Evolutionary conservation across 1,284 basidiomycete species (phyloP), one percentile per base, ranked within the genome.

Genomic region (Austroboletus rostrupii): DNA sequence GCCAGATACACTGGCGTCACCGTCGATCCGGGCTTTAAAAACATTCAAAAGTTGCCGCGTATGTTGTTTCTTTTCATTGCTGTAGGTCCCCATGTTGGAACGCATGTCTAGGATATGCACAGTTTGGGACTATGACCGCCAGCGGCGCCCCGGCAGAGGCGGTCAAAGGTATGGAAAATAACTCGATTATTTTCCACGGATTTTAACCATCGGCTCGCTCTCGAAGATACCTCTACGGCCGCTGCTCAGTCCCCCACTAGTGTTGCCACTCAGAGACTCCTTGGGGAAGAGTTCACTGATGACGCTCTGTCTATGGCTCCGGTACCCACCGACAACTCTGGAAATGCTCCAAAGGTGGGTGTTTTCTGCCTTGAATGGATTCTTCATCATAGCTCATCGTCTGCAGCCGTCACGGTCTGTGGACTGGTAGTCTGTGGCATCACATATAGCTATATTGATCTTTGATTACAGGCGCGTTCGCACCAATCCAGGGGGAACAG

Each of bases 21-120:
- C 11, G 80, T 88, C 38, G 86, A 88, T 61, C 77, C 85, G 37
- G 85, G 85, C 65, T 84, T 85, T 58, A 69, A 69, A 46, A 87
- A 83, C 60, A 83, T 88, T 42, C 73, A 75, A 57, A 87, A 87
- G 62, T 73, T 88, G 37, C 85, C 85, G 23, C 76, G 85, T 87
- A 72, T 32, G 74, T 66, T 19, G 31, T 35, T 12, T 44, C 26
- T n/a, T n/a, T 21, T 44, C 20, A 23, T 31, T n/a, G 35, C 43
- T 28, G 33, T 11, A 28, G 9, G 12, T 28, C 33, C 57, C 74
- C 78, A 46, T 76, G 79, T 50, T 70, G 74, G 41, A 43, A 17
- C 10, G 20, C 11, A n/a, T 42, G 12, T 26, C 16, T 37, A 71
- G 68, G 68, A 31, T 62, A 64, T 40, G 68, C 66, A 21, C 56